These are phyloP conservation scores for Geotrichum histeridarum DNA, from an alignment of 1,139 yeast genomes.

Conservation along the genomic window DNA sequence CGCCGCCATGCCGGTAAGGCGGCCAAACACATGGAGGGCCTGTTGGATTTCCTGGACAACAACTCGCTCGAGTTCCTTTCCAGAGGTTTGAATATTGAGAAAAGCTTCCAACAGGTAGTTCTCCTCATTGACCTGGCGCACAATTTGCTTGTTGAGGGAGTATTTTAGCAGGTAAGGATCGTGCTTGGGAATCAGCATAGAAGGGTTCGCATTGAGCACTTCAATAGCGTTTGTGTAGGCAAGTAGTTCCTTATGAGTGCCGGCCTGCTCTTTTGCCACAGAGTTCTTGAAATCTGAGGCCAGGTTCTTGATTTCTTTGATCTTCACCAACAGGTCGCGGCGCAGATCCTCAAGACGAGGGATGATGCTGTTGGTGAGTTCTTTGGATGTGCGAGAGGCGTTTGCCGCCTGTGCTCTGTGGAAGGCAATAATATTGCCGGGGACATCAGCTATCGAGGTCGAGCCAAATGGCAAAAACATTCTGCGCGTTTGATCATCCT, in stretches of 20 bases:
- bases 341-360: constrained; percentile 84
- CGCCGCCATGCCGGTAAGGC: constrained; percentile 33
- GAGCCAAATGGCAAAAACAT: constrained; percentile 70
- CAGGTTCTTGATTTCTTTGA: constrained; percentile 77
- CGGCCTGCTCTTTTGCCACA: constrained; percentile 60
- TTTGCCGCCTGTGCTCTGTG: constrained; percentile 68
- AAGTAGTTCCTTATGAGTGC: constrained; percentile 42
- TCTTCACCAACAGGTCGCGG: constrained; percentile 73
- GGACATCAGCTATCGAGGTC: constrained; percentile 79
- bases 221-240: constrained; percentile 32
- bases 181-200: constrained; percentile 44
- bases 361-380: constrained; percentile 59
- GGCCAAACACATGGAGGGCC: constrained; percentile 68
- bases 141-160: constrained; percentile 68
- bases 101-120: constrained; percentile 83
- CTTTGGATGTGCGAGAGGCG: constrained; percentile 66
- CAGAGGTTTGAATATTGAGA: constrained; percentile 79
- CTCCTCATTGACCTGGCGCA: constrained; percentile 74
- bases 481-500: constrained; percentile 37
- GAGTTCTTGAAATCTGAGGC: constrained; percentile 79
- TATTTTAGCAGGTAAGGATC: constrained; percentile 82
- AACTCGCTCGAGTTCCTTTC: constrained; percentile 81
- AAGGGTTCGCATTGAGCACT: constrained; percentile 33
- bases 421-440: constrained; percentile 63
- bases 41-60: constrained; percentile 83